Evolutionary conservation across 768 basidiomycete species (phyloP).

Genomic region (Leccinum arenicola): DNA sequence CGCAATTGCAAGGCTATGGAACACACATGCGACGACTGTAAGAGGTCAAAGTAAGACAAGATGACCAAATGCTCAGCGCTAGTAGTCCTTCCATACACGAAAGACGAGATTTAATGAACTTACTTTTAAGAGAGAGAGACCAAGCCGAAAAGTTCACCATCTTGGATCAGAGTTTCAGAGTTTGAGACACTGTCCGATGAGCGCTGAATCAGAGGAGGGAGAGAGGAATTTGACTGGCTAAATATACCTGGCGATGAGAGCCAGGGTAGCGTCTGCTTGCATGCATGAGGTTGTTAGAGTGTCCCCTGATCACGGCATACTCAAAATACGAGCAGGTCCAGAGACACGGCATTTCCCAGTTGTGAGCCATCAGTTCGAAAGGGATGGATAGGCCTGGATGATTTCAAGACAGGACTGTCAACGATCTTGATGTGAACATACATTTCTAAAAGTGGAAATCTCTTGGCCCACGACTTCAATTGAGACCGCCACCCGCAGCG

Average conservation of each 20-base stretch:
- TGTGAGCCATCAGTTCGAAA: neutral
- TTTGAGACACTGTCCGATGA: neutral
- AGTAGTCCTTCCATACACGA: neutral
- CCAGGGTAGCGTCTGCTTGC: neutral
- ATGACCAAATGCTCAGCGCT: neutral
- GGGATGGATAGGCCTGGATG: neutral
- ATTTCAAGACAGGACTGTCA: neutral
- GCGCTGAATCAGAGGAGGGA: neutral
- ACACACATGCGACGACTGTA: conserved; percentile 15
- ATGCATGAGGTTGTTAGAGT: neutral
- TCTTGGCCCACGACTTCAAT: neutral
- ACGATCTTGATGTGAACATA: neutral
- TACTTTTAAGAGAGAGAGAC: conserved; percentile 16
- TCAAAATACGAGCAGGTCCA: neutral
- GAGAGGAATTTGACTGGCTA: neutral
- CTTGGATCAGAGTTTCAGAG: neutral
- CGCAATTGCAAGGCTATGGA: conserved; percentile 22
- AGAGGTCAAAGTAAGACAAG: neutral
- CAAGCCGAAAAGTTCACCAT: conserved; percentile 5
- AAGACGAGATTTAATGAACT: neutral
- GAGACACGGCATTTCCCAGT: neutral
- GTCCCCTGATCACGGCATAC: conserved; percentile 6
- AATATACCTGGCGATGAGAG: neutral
- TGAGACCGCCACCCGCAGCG: neutral
- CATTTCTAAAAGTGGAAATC: neutral